Evolutionary conservation across 108 stramenopile genomes (phyloP).

Genomic region (Cyclostephanos invisitatus): DNA sequence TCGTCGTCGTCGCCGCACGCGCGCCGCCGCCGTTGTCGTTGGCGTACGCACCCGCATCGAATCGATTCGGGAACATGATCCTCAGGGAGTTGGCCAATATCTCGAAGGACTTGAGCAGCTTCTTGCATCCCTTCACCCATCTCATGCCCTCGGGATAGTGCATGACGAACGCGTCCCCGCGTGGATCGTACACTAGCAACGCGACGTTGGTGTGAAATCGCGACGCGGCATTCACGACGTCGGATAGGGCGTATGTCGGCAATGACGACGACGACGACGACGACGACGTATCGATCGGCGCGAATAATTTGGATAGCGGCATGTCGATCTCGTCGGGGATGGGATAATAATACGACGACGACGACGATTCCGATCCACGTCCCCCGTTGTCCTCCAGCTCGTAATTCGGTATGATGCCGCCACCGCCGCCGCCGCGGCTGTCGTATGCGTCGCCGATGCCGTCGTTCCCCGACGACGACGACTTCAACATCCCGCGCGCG

Average conservation of each 20-base stretch:
- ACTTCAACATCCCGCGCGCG: no score
- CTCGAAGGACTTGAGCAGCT: slow-evolving; percentile 22
- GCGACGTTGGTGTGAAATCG: slow-evolving; percentile 12
- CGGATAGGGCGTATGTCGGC: background rate
- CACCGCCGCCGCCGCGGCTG: no score
- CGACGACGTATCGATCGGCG: background rate
- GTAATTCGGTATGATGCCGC: background rate
- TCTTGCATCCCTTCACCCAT: slow-evolving; percentile 41
- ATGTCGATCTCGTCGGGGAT: background rate
- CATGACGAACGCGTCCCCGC: slow-evolving; percentile 5
- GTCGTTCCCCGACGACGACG: no score
- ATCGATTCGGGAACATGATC: slow-evolving; percentile 32
- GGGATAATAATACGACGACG: background rate
- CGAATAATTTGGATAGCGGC: background rate
- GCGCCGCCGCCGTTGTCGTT: background rate
- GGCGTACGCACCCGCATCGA: background rate
- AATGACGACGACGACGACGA: background rate
- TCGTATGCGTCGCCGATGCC: no score
- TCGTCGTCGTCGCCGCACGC: no score
- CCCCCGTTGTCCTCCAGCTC: background rate
- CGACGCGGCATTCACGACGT: background rate
- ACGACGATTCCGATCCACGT: no score
- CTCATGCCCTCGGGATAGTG: slow-evolving; percentile 29
- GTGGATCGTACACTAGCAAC: slow-evolving; percentile 23
- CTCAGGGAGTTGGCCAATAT: slow-evolving; percentile 20